Evolutionary conservation across 2,329 filamentous ascomycete species (phyloP), one percentile per base, ranked within the genome.

Genomic region (Fusarium brevicatenulatum): DNA sequence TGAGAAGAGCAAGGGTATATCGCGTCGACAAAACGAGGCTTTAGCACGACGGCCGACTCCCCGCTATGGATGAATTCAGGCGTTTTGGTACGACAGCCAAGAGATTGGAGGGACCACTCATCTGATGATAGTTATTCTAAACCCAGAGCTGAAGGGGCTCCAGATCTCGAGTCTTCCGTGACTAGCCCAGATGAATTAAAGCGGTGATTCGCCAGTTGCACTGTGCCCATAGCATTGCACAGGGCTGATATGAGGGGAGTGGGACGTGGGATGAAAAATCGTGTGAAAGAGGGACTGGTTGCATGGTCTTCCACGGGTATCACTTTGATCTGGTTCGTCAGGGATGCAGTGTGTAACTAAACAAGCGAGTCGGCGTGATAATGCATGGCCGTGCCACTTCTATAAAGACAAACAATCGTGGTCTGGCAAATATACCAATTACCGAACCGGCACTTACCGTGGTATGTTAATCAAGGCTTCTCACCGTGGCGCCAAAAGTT

Each of bases 341-440:
- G 59, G 47, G 39, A 71, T 18, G 37, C 70, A 53, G 40, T 34
- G 70, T 52, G 54, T 67, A 36, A 53, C 66, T 37, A 52, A 46
- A 25, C 54, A 73, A 68, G 70, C 70, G 66, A 73, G 36, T 54
- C 46, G 47, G 37, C 49, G 50, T 66, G 60, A 55, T 64, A 57
- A 40, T 46, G 47, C 56, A 56, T 66, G 46, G 23, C 44, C 59
- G 66, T 53, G 50, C 23, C n/a, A 53, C 59, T 25, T 9, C 46
- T 40, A 42, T 37, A 44, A 53, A 58, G 47, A 36, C 56, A 59
- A 65, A 46, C 32, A 34, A 50, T 16, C 43, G 46, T 53, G 46
- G 44, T 36, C 44, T 54, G 37, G 44, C 52, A 43, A 50, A 30
- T 37, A 56, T 53, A 54, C 32, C 40, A 66, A 54, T 65, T 56